phyloP scores from a whole-genome alignment of 805 yeast species.

The Metschnikowia shivogae region DNA sequence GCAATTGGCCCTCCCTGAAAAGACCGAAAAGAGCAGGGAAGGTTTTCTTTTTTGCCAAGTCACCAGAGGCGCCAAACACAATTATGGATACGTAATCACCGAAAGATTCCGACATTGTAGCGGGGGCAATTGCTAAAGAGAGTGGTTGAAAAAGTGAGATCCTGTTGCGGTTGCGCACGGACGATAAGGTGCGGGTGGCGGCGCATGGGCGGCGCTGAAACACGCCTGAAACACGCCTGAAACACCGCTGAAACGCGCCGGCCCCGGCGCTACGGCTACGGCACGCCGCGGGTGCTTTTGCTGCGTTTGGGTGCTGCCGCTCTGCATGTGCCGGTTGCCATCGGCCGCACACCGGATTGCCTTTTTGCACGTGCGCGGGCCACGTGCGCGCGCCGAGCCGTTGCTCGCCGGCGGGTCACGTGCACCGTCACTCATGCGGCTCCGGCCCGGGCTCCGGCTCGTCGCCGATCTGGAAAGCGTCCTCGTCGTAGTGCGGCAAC shows the following conservation, averaged over 20 bases:
- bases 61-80: slow-evolving; percentile 95
- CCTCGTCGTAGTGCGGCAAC: slow-evolving; percentile 36
- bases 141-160: background rate
- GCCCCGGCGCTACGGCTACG: too few species aligned
- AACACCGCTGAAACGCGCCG: background rate
- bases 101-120: slow-evolving; percentile 38
- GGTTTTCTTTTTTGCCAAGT: slow-evolving; percentile 91
- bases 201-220: background rate
- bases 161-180: background rate
- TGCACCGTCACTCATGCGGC: background rate
- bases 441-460: slow-evolving; percentile 13
- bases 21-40: slow-evolving; percentile 83
- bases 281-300: too few species aligned
- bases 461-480: slow-evolving; percentile 38
- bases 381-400: background rate
- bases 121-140: background rate
- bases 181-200: slow-evolving; percentile 2
- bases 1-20: slow-evolving; percentile 61
- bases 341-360: background rate
- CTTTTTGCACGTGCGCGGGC: background rate
- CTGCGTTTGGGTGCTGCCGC: too few species aligned
- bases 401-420: background rate
- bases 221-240: background rate
- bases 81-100: slow-evolving; percentile 67
- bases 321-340: background rate